Evolutionary conservation across 495 filamentous ascomycete species (phyloP).

Genomic region (Neurospora sp.): DNA sequence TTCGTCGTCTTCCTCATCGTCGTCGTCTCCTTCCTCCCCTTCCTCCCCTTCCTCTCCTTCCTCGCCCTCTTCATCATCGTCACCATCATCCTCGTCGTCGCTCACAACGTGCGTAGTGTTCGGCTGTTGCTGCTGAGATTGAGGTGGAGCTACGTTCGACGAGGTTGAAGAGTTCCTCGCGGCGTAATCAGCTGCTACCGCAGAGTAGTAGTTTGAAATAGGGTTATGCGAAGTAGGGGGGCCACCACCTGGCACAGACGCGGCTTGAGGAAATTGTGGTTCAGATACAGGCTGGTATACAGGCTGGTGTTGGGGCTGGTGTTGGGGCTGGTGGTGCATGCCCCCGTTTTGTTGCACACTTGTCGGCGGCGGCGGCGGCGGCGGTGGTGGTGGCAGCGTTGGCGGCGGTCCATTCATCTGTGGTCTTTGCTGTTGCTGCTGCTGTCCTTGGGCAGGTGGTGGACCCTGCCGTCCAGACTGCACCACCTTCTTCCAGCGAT

Average conservation of each 20-base stretch:
- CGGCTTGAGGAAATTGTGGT: not conserved
- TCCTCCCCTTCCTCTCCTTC: not conserved
- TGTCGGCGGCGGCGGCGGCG: not conserved
- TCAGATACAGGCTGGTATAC: not conserved
- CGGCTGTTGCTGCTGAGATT: not conserved
- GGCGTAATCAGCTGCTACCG: not conserved
- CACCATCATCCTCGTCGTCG: not conserved
- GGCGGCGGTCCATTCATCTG: not conserved
- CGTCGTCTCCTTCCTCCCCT: not conserved
- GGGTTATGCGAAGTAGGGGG: not conserved
- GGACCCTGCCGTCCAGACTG: not conserved
- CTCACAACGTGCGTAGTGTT: not conserved
- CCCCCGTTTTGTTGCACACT: not conserved
- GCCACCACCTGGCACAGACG: not conserved
- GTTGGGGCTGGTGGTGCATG: not conserved
- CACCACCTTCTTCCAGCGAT: conserved; percentile 40
- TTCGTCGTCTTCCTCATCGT: not conserved
- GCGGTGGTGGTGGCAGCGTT: not conserved
- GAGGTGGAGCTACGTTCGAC: not conserved
- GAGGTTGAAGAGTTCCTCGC: not conserved
- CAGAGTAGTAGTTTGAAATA: not conserved
- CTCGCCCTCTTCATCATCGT: not conserved
- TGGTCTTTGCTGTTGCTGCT: not conserved
- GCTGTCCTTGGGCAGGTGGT: not conserved
- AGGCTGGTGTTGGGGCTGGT: not conserved